A percentile compares a stretch with the other conserved stretches of the same genome.
phyloP scores from a whole-genome alignment of 208 protist genomes.

The Balamuthia mandrillaris region DNA sequence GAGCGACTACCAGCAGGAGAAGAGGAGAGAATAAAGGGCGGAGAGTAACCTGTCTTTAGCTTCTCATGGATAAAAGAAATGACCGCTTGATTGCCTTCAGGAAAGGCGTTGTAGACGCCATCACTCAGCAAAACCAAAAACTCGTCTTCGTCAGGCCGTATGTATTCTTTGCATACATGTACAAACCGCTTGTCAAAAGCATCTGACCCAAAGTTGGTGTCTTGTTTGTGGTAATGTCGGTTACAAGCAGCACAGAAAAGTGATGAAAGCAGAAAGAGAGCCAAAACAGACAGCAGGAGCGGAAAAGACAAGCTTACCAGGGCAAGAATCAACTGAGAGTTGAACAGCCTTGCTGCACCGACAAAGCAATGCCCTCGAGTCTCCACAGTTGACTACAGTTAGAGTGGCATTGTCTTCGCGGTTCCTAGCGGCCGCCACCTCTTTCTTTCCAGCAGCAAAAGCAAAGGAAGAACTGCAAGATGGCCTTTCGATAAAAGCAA shows the following conservation, averaged over 20 bases:
- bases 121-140: slow-evolving; percentile 1
- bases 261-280: not conserved
- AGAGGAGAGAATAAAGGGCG: too few species aligned
- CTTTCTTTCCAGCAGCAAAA: not conserved
- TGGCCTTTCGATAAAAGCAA: not conserved
- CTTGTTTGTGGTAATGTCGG: not conserved
- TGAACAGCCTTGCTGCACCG: not conserved
- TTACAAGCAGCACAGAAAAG: too few species aligned
- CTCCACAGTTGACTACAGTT: not conserved
- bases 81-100: slow-evolving; percentile 4
- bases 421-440: not conserved
- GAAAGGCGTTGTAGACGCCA: slow-evolving; percentile 10
- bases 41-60: too few species aligned
- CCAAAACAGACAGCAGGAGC: not conserved
- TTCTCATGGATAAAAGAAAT: not conserved
- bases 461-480: not conserved
- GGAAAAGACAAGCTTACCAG: not conserved
- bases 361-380: not conserved
- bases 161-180: not conserved
- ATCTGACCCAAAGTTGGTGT: not conserved
- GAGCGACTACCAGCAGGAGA: too few species aligned
- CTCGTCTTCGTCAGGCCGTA: not conserved
- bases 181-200: not conserved
- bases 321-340: not conserved
- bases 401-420: not conserved